Conservation (phyloP, 345 rosid genomes). For the Eucalyptus lansdowneana region DNA sequence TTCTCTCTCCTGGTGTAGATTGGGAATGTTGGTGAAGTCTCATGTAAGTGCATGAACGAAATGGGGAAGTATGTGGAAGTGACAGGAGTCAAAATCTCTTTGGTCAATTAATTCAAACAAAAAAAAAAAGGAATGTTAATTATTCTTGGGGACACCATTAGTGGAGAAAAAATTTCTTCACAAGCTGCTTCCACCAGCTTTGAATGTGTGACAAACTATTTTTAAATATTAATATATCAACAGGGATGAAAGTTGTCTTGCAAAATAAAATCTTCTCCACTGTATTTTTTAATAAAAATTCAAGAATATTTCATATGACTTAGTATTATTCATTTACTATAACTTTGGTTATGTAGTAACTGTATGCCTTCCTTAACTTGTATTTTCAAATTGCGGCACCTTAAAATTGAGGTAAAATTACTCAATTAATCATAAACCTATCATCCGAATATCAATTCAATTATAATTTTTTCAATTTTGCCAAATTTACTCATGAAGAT, state of each 20-base stretch:
- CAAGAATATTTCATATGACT: neutral
- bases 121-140: neutral
- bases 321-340: neutral
- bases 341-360: neutral
- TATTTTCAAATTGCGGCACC: neutral
- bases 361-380: neutral
- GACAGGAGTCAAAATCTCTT: neutral
- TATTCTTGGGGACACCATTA: neutral
- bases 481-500: neutral
- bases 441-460: accelerated
- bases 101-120: neutral
- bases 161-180: neutral
- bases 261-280: neutral
- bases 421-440: neutral
- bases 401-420: neutral
- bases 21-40: neutral
- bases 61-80: neutral
- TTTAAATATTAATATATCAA: neutral
- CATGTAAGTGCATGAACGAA: neutral
- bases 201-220: neutral
- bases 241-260: neutral
- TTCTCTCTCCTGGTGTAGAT: neutral
- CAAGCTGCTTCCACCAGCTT: neutral
- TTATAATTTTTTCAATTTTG: neutral
- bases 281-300: neutral